Base-by-base conservation (phyloP, 2,329 filamentous ascomycete genomes). In the Aspergillus sclerotialis region DNA sequence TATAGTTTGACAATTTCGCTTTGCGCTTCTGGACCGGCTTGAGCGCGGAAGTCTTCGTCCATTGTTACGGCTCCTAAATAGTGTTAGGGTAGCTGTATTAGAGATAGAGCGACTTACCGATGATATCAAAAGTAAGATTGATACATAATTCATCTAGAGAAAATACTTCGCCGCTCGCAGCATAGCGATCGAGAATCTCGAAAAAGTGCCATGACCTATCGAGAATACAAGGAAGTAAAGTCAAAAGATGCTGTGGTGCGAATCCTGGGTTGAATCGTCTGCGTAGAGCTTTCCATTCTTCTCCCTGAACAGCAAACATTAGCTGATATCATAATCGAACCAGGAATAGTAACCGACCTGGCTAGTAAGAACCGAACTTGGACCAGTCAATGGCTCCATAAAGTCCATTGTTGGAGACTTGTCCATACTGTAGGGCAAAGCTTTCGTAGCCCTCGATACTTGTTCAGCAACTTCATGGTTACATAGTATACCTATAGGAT, bases 201-300 rank as follows among this genome's bases (percentile, higher is more conserved):
- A 48, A 30, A 24, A 58, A 58, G 2, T 30, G 32, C 9, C 40
- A 17, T 8, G 41, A 45, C 14, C 50, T 52, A 21, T 57, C 49
- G 4, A 59, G 34, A 7, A 60, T 48, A n/a, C 40, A 43, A 2
- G 48, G 46, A 4, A 54, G 39, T 15, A 58, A 32, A 1, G 28
- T 51, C 26, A 53, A 42, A 5, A 58, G 42, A 36, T 60, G 46
- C 31, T 40, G 42, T 4, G 46, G 43, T 1, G 50, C 44, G 32
- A 60, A 59, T 10, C 53, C 55, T 0, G 53, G 50, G 29, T 56
- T 60, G 38, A 56, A 56, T 12, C 50, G 43, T 15, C 45, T 44
- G 21, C 55, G 47, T 18, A 58, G 43, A 0, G 31, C 33, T 34
- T 55, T 59, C 54, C 54, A 58, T 14, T 47, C 17, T 9, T 43